Conservation (phyloP, 305 asterid genomes). For the Solanum hybrid region DNA sequence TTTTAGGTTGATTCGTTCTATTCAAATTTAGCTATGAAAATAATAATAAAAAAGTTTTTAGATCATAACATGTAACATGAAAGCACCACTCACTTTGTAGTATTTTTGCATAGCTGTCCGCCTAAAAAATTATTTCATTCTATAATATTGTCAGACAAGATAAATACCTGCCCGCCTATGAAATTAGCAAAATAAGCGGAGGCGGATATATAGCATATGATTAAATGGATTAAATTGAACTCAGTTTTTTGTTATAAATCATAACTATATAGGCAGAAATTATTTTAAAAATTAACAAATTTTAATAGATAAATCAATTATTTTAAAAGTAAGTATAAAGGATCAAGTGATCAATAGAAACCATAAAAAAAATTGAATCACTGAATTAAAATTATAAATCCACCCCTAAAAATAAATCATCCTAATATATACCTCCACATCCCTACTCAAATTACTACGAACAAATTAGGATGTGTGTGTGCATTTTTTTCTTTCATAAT, state of each 20-base stretch:
- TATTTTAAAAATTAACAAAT: too few species aligned
- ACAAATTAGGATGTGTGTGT: neutral
- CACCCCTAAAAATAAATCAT: neutral
- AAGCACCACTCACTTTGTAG: neutral
- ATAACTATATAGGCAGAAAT: neutral
- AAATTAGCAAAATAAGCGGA: neutral
- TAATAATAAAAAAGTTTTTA: too few species aligned
- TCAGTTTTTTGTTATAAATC: too few species aligned
- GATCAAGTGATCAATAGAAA: neutral
- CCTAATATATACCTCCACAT: neutral
- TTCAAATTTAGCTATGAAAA: neutral
- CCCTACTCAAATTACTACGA: neutral
- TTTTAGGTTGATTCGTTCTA: neutral
- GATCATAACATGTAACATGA: neutral
- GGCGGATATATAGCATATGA: neutral
- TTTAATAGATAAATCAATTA: neutral
- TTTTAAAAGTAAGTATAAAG: neutral
- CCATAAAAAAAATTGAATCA: neutral
- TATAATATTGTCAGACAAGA: neutral
- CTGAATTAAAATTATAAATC: too few species aligned
- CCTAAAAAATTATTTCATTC: neutral
- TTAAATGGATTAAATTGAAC: too few species aligned
- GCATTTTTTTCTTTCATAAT: neutral
- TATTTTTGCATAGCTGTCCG: too few species aligned
- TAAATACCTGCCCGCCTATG: too few species aligned